These are phyloP conservation scores for Piper longum DNA, from an alignment of 164 flowering plant genomes.

Conservation along the genomic window DNA sequence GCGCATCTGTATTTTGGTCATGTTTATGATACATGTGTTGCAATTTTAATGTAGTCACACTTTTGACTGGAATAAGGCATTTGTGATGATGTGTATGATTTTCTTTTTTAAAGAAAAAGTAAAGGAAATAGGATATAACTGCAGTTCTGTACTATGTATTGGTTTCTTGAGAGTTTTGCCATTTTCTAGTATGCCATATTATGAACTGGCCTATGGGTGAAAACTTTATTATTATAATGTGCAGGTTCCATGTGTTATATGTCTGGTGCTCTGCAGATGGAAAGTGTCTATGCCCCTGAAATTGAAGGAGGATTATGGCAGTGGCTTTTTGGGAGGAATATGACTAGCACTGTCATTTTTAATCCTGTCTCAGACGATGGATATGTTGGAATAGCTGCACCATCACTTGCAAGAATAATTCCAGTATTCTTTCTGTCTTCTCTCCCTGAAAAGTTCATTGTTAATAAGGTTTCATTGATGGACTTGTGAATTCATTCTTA, in stretches of 20 bases:
- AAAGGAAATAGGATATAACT: no score
- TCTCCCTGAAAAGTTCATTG: neutral
- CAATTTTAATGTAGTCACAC: no score
- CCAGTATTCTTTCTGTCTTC: conserved; percentile 41
- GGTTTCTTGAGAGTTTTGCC: neutral
- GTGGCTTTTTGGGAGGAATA: conserved; percentile 83
- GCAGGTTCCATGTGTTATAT: conserved; percentile 95
- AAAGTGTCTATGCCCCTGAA: conserved; percentile 69
- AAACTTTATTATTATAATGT: neutral
- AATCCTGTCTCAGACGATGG: conserved; percentile 79
- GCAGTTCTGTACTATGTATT: no score
- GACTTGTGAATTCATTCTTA: no score
- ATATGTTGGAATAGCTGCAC: conserved; percentile 94
- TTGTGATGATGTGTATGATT: no score
- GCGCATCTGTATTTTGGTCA: no score
- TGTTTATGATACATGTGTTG: no score
- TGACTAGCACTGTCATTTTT: conserved; percentile 49
- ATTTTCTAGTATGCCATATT: no score
- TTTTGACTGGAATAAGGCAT: no score
- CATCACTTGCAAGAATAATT: conserved; percentile 81
- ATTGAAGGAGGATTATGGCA: conserved; percentile 90
- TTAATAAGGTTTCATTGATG: neutral
- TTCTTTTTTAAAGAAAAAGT: no score
- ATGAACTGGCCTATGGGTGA: neutral
- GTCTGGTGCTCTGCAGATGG: conserved; percentile 88